phyloP scores from a whole-genome alignment of 1,284 basidiomycete species.

The Farysia itapuensis region DNA sequence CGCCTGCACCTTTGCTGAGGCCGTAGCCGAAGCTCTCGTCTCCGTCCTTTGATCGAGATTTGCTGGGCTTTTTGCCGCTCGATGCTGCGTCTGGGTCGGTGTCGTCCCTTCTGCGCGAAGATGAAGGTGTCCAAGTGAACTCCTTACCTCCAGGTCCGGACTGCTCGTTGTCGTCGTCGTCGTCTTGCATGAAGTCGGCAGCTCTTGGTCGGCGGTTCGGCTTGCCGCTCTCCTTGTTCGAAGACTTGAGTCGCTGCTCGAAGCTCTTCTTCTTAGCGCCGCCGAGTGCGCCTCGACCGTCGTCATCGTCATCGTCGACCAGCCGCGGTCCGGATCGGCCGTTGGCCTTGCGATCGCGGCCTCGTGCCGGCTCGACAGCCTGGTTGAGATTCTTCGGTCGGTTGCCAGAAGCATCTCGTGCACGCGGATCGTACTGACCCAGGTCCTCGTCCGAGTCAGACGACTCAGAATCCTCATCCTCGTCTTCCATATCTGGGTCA shows the following conservation, averaged over 20 bases:
- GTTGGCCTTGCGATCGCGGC: constrained; percentile 55
- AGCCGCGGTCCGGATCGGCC: constrained; percentile 22
- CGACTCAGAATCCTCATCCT: constrained; percentile 4
- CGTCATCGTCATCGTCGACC: constrained; percentile 29
- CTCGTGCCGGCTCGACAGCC: constrained; percentile 2
- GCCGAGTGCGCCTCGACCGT: background rate
- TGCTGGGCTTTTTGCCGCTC: constrained; percentile 5
- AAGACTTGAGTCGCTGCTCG: constrained; percentile 27
- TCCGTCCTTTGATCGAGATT: too few relatives aligned
- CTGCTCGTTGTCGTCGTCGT: constrained; percentile 6
- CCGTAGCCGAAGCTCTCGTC: constrained; percentile 63
- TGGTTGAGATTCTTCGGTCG: constrained; percentile 62
- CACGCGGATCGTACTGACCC: constrained; percentile 36
- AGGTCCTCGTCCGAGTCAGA: constrained; percentile 62
- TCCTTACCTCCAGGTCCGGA: constrained; percentile 10
- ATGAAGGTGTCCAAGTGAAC: constrained; percentile 43
- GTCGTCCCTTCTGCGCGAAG: constrained; percentile 2
- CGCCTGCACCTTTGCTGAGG: constrained; percentile 53
- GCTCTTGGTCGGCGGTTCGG: constrained; percentile 12
- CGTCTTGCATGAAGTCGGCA: constrained; percentile 20
- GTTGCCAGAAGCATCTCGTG: constrained; percentile 55
- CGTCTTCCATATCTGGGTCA: constrained; percentile 50
- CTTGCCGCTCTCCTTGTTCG: background rate
- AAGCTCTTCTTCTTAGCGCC: constrained; percentile 36
- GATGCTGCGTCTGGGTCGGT: constrained; percentile 3